Evolutionary conservation across 331 rosid species (phyloP), one percentile per base, ranked within the genome.

Genomic region (Pyracantha coccinea): DNA sequence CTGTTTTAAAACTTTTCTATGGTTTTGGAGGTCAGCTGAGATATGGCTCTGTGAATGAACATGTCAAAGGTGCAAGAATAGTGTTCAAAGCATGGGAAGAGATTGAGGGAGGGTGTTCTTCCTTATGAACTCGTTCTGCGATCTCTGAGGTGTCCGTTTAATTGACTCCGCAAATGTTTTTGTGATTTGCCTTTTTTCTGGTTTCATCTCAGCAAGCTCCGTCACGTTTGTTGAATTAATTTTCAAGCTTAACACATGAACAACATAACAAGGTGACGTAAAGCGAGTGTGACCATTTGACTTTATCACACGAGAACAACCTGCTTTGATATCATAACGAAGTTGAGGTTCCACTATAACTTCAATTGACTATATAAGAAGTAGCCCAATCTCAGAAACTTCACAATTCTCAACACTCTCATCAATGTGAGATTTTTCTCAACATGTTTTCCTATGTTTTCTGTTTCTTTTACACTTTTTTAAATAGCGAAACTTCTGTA

Each of bases 401-500:
- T 27, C 28, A 27, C 28, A 27, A 27, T 27, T 27, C 28, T 27
- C 28, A 27, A 27, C 28, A 27, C 28, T 27, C 28, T 27, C 28
- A 27, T 27, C 28, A 27, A 27, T 27, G 28, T 27, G 28, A 27
- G 28, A 27, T 27, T 27, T 16, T 16, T 54, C 29, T 8, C 9
- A 35, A 7, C 53, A 28, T 14, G 4, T 27, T 52, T 52, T 17
- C 15, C 17, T 24, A 0, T 11, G 33, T 47, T 41, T 58, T 50
- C 6, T 67, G 16, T 25, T 28, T 32, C 13, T 27, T 27, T 73
- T 15, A 52, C 41, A n/a, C 45, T 12, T 62, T 24, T 32, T 28
- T 28, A 27, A 29, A 66, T n/a, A 45, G 13, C 31, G 58, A 35
- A 14, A 7, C 62, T 77, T 16, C 23, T 62, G 92, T 78, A 21